A percentile compares a stretch with the other conserved stretches of the same genome.
phyloP scores from a whole-genome alignment of 306 rosid genomes.

The Lathyrus oleraceus region DNA sequence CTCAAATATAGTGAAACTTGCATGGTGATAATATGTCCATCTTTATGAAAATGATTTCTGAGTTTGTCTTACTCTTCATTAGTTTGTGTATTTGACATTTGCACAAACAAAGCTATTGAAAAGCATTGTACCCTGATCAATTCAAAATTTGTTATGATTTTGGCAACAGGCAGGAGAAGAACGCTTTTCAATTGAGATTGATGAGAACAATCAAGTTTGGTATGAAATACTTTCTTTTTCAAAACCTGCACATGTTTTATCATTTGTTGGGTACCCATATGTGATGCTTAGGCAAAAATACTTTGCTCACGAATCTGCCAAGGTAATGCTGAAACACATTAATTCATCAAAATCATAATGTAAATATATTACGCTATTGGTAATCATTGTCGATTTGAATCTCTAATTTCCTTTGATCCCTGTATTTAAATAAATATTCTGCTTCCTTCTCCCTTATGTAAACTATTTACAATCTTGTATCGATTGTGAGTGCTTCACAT shows the following conservation, averaged over 20 bases:
- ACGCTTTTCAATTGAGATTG: conserved; percentile 80
- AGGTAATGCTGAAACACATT: conserved; percentile 59
- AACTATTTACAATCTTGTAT: background rate
- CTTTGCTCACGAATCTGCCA: conserved; percentile 78
- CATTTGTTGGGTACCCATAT: conserved; percentile 85
- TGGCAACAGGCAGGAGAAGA: conserved; percentile 88
- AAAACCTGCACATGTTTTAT: conserved; percentile 76
- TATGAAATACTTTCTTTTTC: conserved; percentile 89
- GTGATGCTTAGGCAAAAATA: conserved; percentile 74
- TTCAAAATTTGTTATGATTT: conserved; percentile 18
- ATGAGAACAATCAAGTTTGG: conserved; percentile 88
- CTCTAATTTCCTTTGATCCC: conserved; percentile 8
- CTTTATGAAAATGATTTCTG: conserved; percentile 21
- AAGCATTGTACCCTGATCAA: background rate
- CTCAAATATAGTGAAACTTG: too few relatives aligned
- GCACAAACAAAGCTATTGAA: conserved; percentile 2
- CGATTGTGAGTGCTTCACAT: background rate
- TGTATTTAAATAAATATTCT: background rate
- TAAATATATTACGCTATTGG: conserved; percentile 9
- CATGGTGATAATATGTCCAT: background rate
- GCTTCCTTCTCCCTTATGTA: conserved; percentile 5
- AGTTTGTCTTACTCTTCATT: conserved; percentile 27
- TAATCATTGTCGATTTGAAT: conserved; percentile 5
- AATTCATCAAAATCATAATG: conserved; percentile 45
- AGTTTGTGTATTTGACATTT: conserved; percentile 20